Base-by-base conservation (phyloP, 805 yeast genomes). In the Zygosaccharomyces gambellarensis region DNA sequence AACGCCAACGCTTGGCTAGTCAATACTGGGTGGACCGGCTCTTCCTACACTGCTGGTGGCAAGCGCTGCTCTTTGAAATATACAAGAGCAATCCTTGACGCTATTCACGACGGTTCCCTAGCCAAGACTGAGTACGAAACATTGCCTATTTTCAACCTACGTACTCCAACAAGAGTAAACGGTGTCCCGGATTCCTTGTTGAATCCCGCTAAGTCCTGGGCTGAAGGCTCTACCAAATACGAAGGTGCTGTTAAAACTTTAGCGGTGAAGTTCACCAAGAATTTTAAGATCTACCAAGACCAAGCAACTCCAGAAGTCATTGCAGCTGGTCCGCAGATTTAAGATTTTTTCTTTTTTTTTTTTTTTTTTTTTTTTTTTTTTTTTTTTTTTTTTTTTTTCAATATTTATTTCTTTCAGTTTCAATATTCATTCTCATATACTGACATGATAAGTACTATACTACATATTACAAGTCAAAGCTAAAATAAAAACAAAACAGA, bases 21-120 rank as follows among this genome's bases (percentile, higher is more conserved):
- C 69, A 92, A 92, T 77, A 92, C 99, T 59, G 99, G 99, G 56
- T 92, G 99, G 99, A 88, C 90, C 57, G 99, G 99, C 54, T 82
- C 90, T 61, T 85, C 96, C 52, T 95, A 87, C 58, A 77, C 88
- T 48, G 79, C 82, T 69, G 98, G 97, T 62, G 99, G 98, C 69
- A 85, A 88, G 78, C 85, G 99, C 76, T 92, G 98, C 76, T 92
- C 98, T 52, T 81, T 92, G 73, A 92, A 92, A 73, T 92, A 89
- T 82, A 92, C 99, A 53, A 86, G 99, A 77, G 95, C 96, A 51
- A 90, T 92, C 56, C 77, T 92, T 68, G 96, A 92, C 70, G 83
- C 96, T 38, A 90, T 92, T 63, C 98, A 92, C 74, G 80, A 89
- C 58, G 99, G 98, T 56, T 83, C 85, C 59, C 81, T 92, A 64